These are phyloP conservation scores for Clavaria fumosa DNA, from an alignment of 768 basidiomycete species.

Conservation along the genomic window DNA sequence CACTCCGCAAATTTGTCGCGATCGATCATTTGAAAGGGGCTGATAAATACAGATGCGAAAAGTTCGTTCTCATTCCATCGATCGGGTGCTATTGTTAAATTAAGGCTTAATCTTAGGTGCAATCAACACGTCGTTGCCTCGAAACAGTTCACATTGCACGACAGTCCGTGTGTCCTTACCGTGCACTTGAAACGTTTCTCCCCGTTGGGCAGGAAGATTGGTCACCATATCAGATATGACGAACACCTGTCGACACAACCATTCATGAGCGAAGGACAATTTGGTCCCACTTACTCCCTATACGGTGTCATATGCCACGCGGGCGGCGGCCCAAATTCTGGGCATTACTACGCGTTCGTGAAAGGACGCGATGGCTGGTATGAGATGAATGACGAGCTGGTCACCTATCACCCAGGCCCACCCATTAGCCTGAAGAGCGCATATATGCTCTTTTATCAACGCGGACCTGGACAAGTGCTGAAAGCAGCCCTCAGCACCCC, in stretches of 20 bases:
- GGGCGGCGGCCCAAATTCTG: constrained; percentile 84
- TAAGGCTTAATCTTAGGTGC: constrained; percentile 39
- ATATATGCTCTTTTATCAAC: constrained; percentile 87
- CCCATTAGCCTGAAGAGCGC: constrained; percentile 64
- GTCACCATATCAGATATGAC: constrained; percentile 62
- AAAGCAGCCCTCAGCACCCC: constrained; percentile 34
- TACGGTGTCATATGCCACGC: constrained; percentile 91
- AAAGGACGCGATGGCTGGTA: constrained; percentile 66
- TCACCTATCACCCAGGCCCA: constrained; percentile 26
- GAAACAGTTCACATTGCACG: constrained; percentile 79
- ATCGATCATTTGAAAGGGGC: constrained; percentile 74
- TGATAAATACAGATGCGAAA: constrained; percentile 98
- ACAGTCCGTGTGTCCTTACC: constrained; percentile 78
- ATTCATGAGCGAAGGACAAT: constrained; percentile 72
- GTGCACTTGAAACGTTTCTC: constrained; percentile 94
- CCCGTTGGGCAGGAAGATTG: constrained; percentile 77
- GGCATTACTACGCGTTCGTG: constrained; percentile 87
- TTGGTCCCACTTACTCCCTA: constrained; percentile 66
- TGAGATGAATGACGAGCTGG: constrained; percentile 88
- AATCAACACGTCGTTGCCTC: constrained; percentile 81
- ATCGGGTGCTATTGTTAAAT: background rate
- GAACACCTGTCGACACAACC: constrained; percentile 55
- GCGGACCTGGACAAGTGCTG: constrained; percentile 60
- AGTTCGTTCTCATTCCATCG: constrained; percentile 35
- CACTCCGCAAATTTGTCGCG: constrained; percentile 65